Conservation (phyloP, 2,329 filamentous ascomycete genomes). For the Botrytis cinerea region DNA sequence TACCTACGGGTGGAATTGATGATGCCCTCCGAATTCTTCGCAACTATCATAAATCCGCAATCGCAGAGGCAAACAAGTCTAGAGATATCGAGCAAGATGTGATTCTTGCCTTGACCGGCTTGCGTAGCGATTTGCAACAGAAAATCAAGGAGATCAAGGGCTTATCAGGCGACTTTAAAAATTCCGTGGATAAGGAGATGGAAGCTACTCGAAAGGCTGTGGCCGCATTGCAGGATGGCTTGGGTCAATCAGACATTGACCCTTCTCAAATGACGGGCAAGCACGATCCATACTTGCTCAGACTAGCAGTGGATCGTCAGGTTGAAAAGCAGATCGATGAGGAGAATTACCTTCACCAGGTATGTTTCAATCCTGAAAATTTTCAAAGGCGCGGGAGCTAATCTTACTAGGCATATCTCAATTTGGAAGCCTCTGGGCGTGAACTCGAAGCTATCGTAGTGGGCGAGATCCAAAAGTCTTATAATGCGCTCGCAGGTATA, state of each 20-base stretch:
- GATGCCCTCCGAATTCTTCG: conserved; percentile 82
- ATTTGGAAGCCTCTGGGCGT: conserved; percentile 89
- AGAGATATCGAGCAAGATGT: conserved; percentile 90
- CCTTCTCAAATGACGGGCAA: conserved; percentile 75
- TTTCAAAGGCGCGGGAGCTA: conserved; percentile 30
- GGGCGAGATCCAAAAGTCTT: conserved; percentile 96
- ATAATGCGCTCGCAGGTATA: conserved; percentile 90
- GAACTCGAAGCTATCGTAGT: conserved; percentile 97
- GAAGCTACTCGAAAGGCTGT: conserved; percentile 80
- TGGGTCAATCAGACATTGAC: conserved; percentile 79
- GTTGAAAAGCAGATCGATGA: conserved; percentile 92
- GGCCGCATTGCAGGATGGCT: conserved; percentile 74
- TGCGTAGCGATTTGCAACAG: conserved; percentile 85
- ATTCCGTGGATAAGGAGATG: conserved; percentile 93
- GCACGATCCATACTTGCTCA: conserved; percentile 87
- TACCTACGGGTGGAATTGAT: conserved; percentile 78
- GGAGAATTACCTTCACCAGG: conserved; percentile 94
- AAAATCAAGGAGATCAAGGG: conserved; percentile 99
- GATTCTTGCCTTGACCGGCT: conserved; percentile 79
- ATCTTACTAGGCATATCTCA: conserved; percentile 75
- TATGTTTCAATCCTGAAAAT: conserved; percentile 47
- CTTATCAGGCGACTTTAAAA: conserved; percentile 93
- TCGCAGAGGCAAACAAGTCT: conserved; percentile 82
- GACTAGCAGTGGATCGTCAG: conserved; percentile 82
- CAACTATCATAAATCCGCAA: conserved; percentile 77